These are phyloP conservation scores for Hymenochaete sp. DNA, from an alignment of 1,284 basidiomycete genomes.

Conservation along the genomic window DNA sequence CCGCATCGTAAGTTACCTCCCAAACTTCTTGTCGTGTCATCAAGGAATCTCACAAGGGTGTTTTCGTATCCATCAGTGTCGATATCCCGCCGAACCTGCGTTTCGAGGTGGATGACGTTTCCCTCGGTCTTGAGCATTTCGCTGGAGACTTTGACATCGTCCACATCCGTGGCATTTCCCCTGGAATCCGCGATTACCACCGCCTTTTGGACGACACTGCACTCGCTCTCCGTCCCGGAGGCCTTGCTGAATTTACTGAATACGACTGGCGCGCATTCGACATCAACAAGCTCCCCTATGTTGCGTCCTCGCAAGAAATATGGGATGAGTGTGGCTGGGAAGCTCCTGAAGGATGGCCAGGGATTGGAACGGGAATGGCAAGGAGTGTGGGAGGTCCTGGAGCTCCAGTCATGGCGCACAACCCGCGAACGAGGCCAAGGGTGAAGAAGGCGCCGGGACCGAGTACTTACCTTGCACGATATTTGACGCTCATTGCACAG, in stretches of 20 bases:
- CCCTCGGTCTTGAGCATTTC: constrained; percentile 72
- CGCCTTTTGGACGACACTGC: constrained; percentile 58
- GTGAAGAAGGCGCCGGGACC: too few species aligned
- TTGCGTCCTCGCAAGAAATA: constrained; percentile 22
- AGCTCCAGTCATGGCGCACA: constrained; percentile 22
- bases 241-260: constrained; percentile 57
- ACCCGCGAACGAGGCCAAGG: too few species aligned
- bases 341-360: constrained; percentile 14
- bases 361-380: constrained; percentile 9
- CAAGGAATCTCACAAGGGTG: neutral
- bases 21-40: too few species aligned
- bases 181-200: constrained; percentile 63
- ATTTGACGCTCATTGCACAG: constrained; percentile 43
- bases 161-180: constrained; percentile 57
- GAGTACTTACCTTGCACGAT: constrained; percentile 48
- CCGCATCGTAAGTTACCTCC: constrained; percentile 41
- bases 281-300: constrained; percentile 35
- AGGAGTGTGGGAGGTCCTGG: constrained; percentile 5
- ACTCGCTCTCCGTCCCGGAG: constrained; percentile 57
- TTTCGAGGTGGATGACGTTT: constrained; percentile 77
- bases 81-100: constrained; percentile 52
- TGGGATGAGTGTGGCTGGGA: constrained; percentile 11
- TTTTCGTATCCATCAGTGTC: neutral
- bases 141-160: constrained; percentile 68
- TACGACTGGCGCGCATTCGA: constrained; percentile 61